Evolutionary conservation across 2,329 filamentous ascomycete species (phyloP).

Genomic region (Albifimbria verrucaria): DNA sequence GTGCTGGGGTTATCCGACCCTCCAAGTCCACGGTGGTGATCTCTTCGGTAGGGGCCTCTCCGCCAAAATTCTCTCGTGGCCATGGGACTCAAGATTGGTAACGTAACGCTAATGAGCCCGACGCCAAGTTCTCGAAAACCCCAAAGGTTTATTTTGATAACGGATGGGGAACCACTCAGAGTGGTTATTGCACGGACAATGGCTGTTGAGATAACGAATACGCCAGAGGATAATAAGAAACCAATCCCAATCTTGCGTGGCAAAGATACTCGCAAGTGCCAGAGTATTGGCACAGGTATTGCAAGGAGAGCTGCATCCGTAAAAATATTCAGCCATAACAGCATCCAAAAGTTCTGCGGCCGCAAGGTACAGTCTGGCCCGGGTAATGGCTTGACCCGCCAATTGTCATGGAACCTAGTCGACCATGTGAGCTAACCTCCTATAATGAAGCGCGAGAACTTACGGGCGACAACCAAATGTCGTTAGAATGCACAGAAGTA

Average conservation of each 20-base stretch:
- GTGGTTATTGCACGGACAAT: constrained; percentile 18
- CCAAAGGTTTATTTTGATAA: constrained; percentile 18
- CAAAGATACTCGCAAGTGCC: constrained; percentile 2
- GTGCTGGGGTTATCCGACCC: neutral
- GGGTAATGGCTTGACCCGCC: constrained; percentile 19
- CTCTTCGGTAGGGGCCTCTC: neutral
- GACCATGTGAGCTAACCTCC: neutral
- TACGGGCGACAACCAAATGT: constrained; percentile 13
- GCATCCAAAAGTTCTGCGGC: constrained; percentile 19
- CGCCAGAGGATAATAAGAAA: constrained; percentile 18
- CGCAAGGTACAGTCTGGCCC: constrained; percentile 5
- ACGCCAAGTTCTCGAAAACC: constrained; percentile 1
- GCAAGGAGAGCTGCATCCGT: constrained; percentile 21
- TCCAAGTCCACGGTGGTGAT: neutral
- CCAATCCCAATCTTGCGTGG: constrained; percentile 7
- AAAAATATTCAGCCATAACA: constrained; percentile 17
- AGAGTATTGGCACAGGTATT: constrained; percentile 21
- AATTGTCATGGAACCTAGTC: constrained; percentile 14
- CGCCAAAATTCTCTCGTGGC: neutral
- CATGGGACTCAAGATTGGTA: neutral
- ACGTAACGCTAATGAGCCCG: neutral
- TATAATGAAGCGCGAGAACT: neutral
- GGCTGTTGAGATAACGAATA: constrained; percentile 23
- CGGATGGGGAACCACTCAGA: constrained; percentile 13
- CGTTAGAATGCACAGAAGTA: constrained; percentile 10